Base-by-base conservation (phyloP, 257 asterid genomes). In the Ilex aquifolium region DNA sequence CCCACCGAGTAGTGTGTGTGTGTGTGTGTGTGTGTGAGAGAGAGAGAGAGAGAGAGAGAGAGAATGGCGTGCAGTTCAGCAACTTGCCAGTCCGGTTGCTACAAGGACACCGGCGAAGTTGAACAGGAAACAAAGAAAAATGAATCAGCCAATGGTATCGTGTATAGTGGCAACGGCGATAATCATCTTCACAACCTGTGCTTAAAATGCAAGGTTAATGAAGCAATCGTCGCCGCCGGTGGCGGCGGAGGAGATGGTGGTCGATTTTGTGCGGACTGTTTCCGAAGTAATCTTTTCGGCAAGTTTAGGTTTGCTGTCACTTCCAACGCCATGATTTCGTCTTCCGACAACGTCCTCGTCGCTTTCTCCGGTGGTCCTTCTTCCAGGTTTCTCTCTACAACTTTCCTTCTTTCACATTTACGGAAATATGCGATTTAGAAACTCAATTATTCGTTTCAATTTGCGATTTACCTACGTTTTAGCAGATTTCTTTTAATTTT, bases 291-390 rank as follows among this genome's bases (percentile, higher is more conserved):
- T 71, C 70, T 92, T 56, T 85, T 67, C 57, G 95, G 91, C 32
- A 92, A 89, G 90, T 92, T 92, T 48, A 80, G 95, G 67, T 78
- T 89, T 13, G 82, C 97, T 0, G 95, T 89, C 36, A 80, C 88
- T 56, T 77, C 97, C 40, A 92, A 89, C 72, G 97, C 82, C 16
- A 72, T 92, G 91, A 87, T 92, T 73, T 83, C 79, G 53, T 96
- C 97, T 39, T 77, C 95, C 31, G 97, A 92, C 72, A 85, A 85
- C 2, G 83, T 87, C 51, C 96, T 89, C 54, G 86, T 92, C 11
- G 97, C 95, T 0, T 92, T 89, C 70, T 92, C 99, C n/a, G 99
- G 97, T 42, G 97, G 95, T 49, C 69, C 88, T 39, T 80, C 91
- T 42, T 92, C 99, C 62, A 89, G 98, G 98, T 91, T 63, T 40